phyloP scores from a whole-genome alignment of 1,284 basidiomycete genomes.

The Entoloma clypeatum region DNA sequence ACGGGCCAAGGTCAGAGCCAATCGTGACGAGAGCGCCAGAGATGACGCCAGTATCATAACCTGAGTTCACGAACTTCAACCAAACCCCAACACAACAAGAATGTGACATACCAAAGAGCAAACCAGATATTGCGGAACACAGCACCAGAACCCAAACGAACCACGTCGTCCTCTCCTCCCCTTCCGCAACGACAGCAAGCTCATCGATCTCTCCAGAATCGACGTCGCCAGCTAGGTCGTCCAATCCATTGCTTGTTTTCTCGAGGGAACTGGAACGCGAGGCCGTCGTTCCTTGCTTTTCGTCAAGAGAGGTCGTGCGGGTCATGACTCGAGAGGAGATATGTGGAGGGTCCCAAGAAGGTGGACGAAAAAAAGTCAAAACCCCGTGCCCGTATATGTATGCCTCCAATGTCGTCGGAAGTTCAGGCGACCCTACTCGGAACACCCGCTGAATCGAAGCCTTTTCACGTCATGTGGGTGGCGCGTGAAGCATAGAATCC shows the following conservation, averaged over 20 bases:
- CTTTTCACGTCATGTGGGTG: too few species aligned
- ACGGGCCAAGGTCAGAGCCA: slow-evolving; percentile 61
- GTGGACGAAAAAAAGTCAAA: too few species aligned
- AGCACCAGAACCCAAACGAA: slow-evolving; percentile 69
- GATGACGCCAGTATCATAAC: slow-evolving; percentile 80
- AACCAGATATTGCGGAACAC: slow-evolving; percentile 68
- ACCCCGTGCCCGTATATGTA: too few species aligned
- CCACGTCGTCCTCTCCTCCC: slow-evolving; percentile 65
- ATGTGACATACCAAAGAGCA: slow-evolving; percentile 63
- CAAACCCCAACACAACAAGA: slow-evolving; percentile 1
- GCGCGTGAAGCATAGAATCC: too few species aligned
- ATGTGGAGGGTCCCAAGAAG: not conserved
- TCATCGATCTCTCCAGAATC: slow-evolving; percentile 56
- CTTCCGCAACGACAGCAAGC: slow-evolving; percentile 59
- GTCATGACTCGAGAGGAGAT: slow-evolving; percentile 6
- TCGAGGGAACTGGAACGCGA: slow-evolving; percentile 3
- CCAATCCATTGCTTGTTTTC: slow-evolving; percentile 13
- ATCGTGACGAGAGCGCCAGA: slow-evolving; percentile 76
- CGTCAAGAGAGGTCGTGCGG: slow-evolving; percentile 14
- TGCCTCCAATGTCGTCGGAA: too few species aligned
- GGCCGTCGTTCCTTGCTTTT: slow-evolving; percentile 9
- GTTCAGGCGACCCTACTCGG: too few species aligned
- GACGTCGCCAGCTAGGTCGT: slow-evolving; percentile 27
- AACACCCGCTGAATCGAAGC: too few species aligned
- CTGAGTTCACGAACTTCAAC: slow-evolving; percentile 30